Evolutionary conservation across 768 basidiomycete species (phyloP).

Genomic region (Agaricus subrufescens): DNA sequence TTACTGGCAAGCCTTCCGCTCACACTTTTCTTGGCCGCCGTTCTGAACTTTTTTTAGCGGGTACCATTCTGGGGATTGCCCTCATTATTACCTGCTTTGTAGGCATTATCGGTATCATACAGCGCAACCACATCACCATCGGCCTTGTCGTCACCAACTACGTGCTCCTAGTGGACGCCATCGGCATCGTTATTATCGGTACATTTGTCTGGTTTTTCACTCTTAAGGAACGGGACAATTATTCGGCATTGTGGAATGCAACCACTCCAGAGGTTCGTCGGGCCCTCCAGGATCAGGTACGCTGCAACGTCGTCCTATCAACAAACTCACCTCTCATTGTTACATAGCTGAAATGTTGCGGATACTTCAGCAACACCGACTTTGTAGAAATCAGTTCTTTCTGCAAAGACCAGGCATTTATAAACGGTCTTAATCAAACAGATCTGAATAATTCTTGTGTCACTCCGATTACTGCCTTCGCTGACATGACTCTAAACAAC

Average conservation of each 20-base stretch:
- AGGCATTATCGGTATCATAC: constrained; percentile 67
- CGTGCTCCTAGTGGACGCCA: constrained; percentile 57
- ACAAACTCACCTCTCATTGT: neutral
- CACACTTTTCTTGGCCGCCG: neutral
- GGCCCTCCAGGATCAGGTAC: constrained; percentile 69
- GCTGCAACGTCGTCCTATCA: constrained; percentile 14
- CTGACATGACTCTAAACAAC: constrained; percentile 72
- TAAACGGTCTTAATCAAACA: constrained; percentile 33
- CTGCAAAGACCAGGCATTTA: constrained; percentile 43
- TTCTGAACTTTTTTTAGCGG: constrained; percentile 42
- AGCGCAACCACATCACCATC: constrained; percentile 61
- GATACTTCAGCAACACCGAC: constrained; percentile 72
- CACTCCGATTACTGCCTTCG: constrained; percentile 57
- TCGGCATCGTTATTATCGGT: constrained; percentile 60
- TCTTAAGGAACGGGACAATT: constrained; percentile 65
- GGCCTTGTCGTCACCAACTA: constrained; percentile 79
- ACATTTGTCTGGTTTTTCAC: constrained; percentile 82
- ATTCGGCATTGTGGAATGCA: constrained; percentile 50
- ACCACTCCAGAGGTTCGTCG: constrained; percentile 43
- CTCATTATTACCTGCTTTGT: constrained; percentile 64
- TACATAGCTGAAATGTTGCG: constrained; percentile 76
- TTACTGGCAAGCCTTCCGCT: constrained; percentile 46
- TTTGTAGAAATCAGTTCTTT: constrained; percentile 52
- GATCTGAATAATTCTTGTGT: constrained; percentile 61
- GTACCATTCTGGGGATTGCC: constrained; percentile 60